phyloP scores from a whole-genome alignment of 1,284 basidiomycete genomes.

The Rhodofomes roseus region DNA sequence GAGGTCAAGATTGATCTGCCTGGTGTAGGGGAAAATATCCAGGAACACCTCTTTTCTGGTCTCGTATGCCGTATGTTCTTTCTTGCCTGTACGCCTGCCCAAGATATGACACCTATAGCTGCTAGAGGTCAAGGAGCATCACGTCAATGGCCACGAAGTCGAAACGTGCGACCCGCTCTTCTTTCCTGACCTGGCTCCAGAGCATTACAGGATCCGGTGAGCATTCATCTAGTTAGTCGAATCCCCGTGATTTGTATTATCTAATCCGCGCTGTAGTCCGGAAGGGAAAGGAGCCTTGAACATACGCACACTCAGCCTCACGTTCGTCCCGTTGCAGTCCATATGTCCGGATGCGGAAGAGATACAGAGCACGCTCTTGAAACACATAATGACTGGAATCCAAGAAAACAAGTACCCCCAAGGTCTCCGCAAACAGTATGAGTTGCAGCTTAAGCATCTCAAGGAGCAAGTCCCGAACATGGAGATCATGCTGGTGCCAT shows the following conservation, averaged over 20 bases:
- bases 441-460: constrained; percentile 22
- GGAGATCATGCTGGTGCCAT: constrained; percentile 16
- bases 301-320: constrained; percentile 7
- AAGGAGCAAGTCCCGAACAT: constrained; percentile 13
- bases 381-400: constrained; percentile 13
- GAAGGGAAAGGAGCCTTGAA: constrained; percentile 8
- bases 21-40: constrained; percentile 31
- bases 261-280: constrained; percentile 1
- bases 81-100: neutral
- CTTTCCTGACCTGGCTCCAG: constrained; percentile 9
- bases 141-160: constrained; percentile 2
- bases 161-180: constrained; percentile 15
- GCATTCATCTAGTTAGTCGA: no score
- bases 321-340: constrained; percentile 15
- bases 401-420: constrained; percentile 4
- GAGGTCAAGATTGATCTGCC: constrained; percentile 32
- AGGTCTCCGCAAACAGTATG: constrained; percentile 22
- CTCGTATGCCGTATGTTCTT: constrained; percentile 17
- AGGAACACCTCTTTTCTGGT: constrained; percentile 25
- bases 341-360: constrained; percentile 10
- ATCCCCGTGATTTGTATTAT: neutral
- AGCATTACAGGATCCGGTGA: no score
- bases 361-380: constrained; percentile 9
- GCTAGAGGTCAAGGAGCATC: constrained; percentile 6
- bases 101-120: no score